Evolutionary conservation across 192 early-diverging fungal genomes (phyloP).

Genomic region (Entomortierella beljakovae): DNA sequence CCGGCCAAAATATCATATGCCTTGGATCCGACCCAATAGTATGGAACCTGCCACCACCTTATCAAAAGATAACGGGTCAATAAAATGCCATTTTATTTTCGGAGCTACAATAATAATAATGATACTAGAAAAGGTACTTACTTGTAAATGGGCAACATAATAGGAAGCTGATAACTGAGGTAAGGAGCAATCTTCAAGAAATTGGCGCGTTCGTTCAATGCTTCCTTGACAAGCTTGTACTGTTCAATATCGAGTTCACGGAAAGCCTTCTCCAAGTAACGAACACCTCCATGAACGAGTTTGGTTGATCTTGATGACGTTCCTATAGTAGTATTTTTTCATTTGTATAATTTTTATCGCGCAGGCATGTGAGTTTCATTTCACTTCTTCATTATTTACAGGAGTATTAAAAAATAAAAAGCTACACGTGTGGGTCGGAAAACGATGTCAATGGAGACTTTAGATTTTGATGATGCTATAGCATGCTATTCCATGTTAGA

Average conservation of each 20-base stretch:
- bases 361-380: constrained; percentile 7
- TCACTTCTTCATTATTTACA: not conserved
- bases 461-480: not conserved
- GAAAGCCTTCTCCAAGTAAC: constrained; percentile 97
- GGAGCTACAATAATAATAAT: too few relatives aligned
- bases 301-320: constrained; percentile 95
- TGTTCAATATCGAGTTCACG: constrained; percentile 95
- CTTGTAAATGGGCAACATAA: constrained; percentile 94
- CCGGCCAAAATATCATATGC: constrained; percentile 93
- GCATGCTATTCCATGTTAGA: too few relatives aligned
- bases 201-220: constrained; percentile 93
- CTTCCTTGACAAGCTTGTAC: constrained; percentile 95
- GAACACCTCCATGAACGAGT: constrained; percentile 96
- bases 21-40: constrained; percentile 96
- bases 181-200: constrained; percentile 98
- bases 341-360: not conserved
- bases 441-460: too few relatives aligned
- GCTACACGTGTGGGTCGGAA: constrained; percentile 25
- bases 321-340: constrained; percentile 65
- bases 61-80: too few relatives aligned
- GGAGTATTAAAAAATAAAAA: not conserved
- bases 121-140: too few relatives aligned
- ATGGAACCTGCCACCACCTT: constrained; percentile 97
- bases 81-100: too few relatives aligned
- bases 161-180: constrained; percentile 91